Evolutionary conservation across 306 rosid species (phyloP).

Genomic region (Glycine tomentella): DNA sequence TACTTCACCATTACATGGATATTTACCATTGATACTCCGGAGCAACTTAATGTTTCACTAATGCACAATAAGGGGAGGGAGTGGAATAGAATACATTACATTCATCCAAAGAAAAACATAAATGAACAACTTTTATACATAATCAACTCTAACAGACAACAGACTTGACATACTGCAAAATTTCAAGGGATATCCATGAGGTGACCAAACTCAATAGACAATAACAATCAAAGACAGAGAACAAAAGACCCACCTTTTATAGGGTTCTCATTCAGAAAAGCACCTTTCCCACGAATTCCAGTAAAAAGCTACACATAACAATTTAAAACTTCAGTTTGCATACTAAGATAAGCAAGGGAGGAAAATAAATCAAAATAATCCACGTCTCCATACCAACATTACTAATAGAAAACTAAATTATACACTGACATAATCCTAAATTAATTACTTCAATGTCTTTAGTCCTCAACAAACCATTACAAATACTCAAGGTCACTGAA

Average conservation of each 20-base stretch:
- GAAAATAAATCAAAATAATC: background rate
- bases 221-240: conserved; percentile 23
- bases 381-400: conserved; percentile 20
- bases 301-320: conserved; percentile 71
- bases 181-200: conserved; percentile 36
- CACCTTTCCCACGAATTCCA: conserved; percentile 79
- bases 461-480: conserved; percentile 25
- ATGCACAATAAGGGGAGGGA: background rate
- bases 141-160: conserved; percentile 39
- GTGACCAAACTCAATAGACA: conserved; percentile 18
- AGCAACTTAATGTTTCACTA: background rate
- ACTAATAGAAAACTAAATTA: background rate
- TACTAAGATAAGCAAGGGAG: background rate
- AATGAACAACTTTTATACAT: conserved; percentile 1
- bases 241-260: conserved; percentile 64
- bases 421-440: conserved; percentile 12
- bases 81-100: conserved; percentile 6
- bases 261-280: conserved; percentile 75
- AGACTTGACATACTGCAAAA: conserved; percentile 53
- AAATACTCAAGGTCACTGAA: conserved; percentile 5
- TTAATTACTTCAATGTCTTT: background rate
- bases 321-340: conserved; percentile 12
- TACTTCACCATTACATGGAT: no score
- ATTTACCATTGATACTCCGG: background rate
- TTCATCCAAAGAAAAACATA: background rate